Evolutionary conservation across 2,329 filamentous ascomycete species (phyloP), one percentile per base, ranked within the genome.

Genomic region (Colletotrichum tabaci): DNA sequence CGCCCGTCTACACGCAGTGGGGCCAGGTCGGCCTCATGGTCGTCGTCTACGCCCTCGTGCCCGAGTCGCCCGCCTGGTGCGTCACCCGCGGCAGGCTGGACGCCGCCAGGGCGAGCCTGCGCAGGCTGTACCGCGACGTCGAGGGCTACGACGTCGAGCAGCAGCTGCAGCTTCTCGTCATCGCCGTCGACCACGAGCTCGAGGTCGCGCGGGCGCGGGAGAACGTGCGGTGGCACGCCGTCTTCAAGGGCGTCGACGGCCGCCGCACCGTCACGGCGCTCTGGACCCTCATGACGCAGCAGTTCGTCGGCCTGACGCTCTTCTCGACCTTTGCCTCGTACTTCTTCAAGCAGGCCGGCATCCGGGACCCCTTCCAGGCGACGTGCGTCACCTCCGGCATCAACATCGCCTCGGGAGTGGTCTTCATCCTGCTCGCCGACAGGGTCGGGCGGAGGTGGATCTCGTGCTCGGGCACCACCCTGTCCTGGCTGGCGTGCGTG

Each of bases 1-100:
- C 78, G 4, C 79, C 84, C 2, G 82, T 86, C 38, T 84, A 84
- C 64, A 84, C 84, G 0, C 73, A 86, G 76, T 86, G 84, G 84
- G 80, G 80, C 0, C 83, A 84, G 77, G 77, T 86, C 15, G 84
- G 83, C 0, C 40, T 80, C 8, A 84, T 84, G 77, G 62, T 78
- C 0, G 62, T 82, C 6, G 82, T 85, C 23, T 84, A 83, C 53
- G 13, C 81, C 7, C 65, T 81, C 16, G 74, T 85, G 4, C 82
- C 81, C 1, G 82, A 83, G 62, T 82, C 82, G 0, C 84, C 84
- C 0, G 82, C 81, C 69, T 85, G 81, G 80, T 80, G 81, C 16
- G 77, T 79, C 1, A 77, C 69, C 6, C 71, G 66, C 6, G 76
- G 74, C 3, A 61, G 75, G n/a, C 52, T 73, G 7, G 75, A 75